phyloP scores from a whole-genome alignment of 2,329 filamentous ascomycete genomes.

The Bipolaris gigantea region DNA sequence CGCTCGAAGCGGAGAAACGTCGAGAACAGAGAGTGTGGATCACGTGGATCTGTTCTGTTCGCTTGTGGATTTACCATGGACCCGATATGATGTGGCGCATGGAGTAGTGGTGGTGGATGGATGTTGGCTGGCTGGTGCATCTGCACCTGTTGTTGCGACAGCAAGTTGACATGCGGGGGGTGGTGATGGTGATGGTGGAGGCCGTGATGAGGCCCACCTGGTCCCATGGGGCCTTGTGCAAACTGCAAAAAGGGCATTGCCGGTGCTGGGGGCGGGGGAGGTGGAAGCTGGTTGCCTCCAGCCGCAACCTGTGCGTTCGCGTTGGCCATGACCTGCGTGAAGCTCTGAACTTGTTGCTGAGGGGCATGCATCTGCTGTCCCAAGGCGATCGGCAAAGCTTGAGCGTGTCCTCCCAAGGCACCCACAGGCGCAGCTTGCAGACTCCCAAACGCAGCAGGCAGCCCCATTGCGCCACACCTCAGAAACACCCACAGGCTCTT shows the following conservation, averaged over 20 bases:
- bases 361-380: constrained; percentile 32
- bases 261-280: constrained; percentile 24
- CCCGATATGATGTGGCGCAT: neutral
- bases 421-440: neutral
- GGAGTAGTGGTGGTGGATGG: neutral
- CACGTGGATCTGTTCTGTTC: neutral
- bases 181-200: constrained; percentile 7
- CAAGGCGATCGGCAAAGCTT: constrained; percentile 30
- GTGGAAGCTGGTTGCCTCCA: constrained; percentile 9
- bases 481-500: constrained; percentile 43
- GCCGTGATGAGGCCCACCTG: constrained; percentile 1
- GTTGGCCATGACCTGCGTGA: constrained; percentile 22
- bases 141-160: constrained; percentile 18
- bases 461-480: constrained; percentile 26
- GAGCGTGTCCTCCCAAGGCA: constrained; percentile 19
- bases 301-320: constrained; percentile 8
- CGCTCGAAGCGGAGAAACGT: constrained; percentile 43
- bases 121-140: neutral
- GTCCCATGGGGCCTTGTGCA: constrained; percentile 13
- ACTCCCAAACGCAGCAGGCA: neutral
- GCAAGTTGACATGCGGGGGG: constrained; percentile 14
- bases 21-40: constrained; percentile 24
- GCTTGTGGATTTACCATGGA: neutral
- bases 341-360: constrained; percentile 31
- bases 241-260: constrained; percentile 29